A percentile compares a stretch with the other conserved stretches of the same genome.
phyloP scores from a whole-genome alignment of 345 rosid genomes.

The Excoecaria agallocha region DNA sequence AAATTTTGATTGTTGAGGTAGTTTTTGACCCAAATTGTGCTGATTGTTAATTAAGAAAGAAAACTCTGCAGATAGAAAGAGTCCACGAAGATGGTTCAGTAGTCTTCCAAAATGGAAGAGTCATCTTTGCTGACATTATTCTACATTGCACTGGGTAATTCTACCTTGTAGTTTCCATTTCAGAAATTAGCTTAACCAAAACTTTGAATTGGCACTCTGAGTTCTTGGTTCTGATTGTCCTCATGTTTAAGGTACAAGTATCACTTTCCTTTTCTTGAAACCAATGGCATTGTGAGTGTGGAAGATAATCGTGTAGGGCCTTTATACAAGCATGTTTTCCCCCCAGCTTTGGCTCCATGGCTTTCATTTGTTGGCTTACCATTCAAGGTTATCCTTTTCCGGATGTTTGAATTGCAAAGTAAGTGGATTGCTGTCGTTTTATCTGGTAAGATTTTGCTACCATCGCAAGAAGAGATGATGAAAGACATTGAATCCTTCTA shows the following conservation, averaged over 20 bases:
- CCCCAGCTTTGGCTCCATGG: constrained; percentile 62
- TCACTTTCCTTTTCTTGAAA: constrained; percentile 82
- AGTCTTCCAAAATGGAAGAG: constrained; percentile 53
- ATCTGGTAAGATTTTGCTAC: constrained; percentile 63
- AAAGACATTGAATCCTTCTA: constrained; percentile 52
- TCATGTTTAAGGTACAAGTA: constrained; percentile 61
- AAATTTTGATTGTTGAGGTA: neutral
- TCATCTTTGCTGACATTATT: constrained; percentile 50
- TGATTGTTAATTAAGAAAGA: constrained; percentile 2
- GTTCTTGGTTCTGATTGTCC: neutral
- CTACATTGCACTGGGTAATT: constrained; percentile 80
- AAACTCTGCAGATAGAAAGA: constrained; percentile 50
- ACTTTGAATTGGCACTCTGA: neutral
- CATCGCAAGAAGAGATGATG: constrained; percentile 65
- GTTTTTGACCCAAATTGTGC: neutral
- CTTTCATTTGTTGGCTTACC: constrained; percentile 84
- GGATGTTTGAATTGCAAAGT: constrained; percentile 67
- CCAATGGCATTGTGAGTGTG: constrained; percentile 54
- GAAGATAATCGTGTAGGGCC: constrained; percentile 84
- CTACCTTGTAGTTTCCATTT: neutral
- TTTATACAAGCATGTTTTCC: constrained; percentile 75
- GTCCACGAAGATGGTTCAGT: constrained; percentile 61
- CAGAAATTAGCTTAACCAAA: neutral
- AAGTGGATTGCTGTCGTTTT: constrained; percentile 82
- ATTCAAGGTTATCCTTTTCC: constrained; percentile 68